A percentile compares a stretch with the other conserved stretches of the same genome.
These are phyloP conservation scores for Xylaria sp. DNA, from an alignment of 495 filamentous ascomycete genomes.

Conservation along the genomic window DNA sequence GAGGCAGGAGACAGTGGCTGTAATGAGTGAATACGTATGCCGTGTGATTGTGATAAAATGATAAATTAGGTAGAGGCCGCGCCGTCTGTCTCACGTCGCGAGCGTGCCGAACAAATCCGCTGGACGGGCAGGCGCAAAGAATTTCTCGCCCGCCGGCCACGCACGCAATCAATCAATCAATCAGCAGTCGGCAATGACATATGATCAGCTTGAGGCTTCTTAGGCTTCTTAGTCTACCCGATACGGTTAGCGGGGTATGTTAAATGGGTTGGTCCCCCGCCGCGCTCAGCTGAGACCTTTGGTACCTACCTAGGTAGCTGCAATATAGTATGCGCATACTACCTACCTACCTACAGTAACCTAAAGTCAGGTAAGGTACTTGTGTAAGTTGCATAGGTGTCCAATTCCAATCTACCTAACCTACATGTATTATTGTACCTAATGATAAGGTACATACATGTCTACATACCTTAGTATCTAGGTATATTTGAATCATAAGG, in stretches of 20 bases:
- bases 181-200: conserved; percentile 9
- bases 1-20: neutral
- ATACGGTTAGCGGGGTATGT: neutral
- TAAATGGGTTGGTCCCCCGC: neutral
- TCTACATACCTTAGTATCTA: too few relatives aligned
- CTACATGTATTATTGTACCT: too few relatives aligned
- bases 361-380: too few relatives aligned
- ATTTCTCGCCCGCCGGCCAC: conserved; percentile 13
- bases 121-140: conserved; percentile 7
- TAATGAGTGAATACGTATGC: neutral
- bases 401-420: too few relatives aligned
- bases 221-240: neutral
- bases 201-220: conserved; percentile 10
- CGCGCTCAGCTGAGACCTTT: neutral
- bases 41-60: too few relatives aligned
- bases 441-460: too few relatives aligned
- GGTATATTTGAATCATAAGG: too few relatives aligned
- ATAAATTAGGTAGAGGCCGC: neutral
- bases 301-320: neutral
- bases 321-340: neutral
- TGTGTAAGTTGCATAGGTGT: too few relatives aligned
- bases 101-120: neutral
- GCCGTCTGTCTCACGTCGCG: conserved; percentile 1
- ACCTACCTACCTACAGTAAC: too few relatives aligned
- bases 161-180: neutral